Base-by-base conservation (phyloP, 345 rosid genomes). In the Eucalyptus sideroxylon region DNA sequence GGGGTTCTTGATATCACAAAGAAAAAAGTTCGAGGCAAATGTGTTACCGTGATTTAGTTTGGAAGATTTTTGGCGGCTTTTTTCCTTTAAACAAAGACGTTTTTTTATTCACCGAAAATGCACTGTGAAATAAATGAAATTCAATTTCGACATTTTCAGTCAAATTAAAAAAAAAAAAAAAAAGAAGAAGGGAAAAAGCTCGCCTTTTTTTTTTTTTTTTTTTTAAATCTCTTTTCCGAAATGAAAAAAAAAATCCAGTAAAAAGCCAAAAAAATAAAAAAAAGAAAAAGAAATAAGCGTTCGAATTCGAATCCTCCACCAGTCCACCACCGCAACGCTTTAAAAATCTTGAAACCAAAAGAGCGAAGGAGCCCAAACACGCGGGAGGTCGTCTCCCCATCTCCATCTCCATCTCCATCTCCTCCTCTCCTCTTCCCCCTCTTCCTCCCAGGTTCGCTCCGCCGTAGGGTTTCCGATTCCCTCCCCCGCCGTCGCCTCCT, bases 1-100 rank as follows among this genome's bases (percentile, higher is more conserved):
- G 3, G 12, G 30, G 27, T 23, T 56, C 13, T 56, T 24, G 30
- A 56, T 24, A 26, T 56, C 1, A 10, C 0, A 24, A 56, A 56
- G 13, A 56, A 26, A 56, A 2, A 24, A 56, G 30, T 56, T 56
- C 1, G 2, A 1, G 3, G 6, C 1, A 1, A 56, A 56, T 2
- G 3, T 56, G 26, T 19, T 4, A 7, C 2, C 2, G 26, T 53
- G 59, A 1, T 4, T 8, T 5, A 11, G 31, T 26, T 60, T 1
- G 15, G 7, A 26, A 53, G 11, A 53, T 53, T 19, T 53, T 53
- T 4, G 24, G 26, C 0, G 2, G 26, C 26, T 53, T 53, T 53
- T 53, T 53, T 8, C 26, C 11, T 53, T 53, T 53, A 19, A 53
- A 53, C 1, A 2, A 1, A 19, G 9, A 8, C 4, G 4, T 0